phyloP scores from a whole-genome alignment of 805 yeast genomes.

The Candida awuae region DNA sequence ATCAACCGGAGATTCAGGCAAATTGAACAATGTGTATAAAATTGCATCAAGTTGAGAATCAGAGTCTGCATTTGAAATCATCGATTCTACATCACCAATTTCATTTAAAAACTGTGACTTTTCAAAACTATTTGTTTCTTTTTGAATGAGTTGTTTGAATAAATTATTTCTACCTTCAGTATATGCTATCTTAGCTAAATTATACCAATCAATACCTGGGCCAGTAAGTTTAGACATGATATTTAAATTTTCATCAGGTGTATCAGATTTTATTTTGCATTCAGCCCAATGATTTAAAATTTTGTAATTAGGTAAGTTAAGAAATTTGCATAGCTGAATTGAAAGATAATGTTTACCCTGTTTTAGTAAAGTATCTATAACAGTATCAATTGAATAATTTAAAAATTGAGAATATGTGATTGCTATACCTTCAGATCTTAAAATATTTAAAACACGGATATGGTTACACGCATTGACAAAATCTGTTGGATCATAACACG shows the following conservation, averaged over 20 bases:
- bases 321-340: conserved; percentile 48
- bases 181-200: conserved; percentile 56
- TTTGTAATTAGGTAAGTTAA: conserved; percentile 37
- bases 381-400: conserved; percentile 43
- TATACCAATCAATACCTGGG: conserved; percentile 45
- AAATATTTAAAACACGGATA: conserved; percentile 60
- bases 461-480: conserved; percentile 57
- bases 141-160: conserved; percentile 56
- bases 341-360: conserved; percentile 58
- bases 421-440: conserved; percentile 60
- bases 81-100: conserved; percentile 52
- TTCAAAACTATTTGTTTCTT: conserved; percentile 56
- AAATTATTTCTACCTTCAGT: conserved; percentile 74
- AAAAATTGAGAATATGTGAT: conserved; percentile 52
- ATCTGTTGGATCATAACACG: conserved; percentile 46
- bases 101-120: conserved; percentile 59
- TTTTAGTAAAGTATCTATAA: conserved; percentile 50
- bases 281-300: conserved; percentile 80
- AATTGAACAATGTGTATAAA: conserved; percentile 45
- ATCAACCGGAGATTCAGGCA: conserved; percentile 41
- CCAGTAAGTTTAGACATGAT: conserved; percentile 40
- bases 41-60: conserved; percentile 35
- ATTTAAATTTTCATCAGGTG: conserved; percentile 38
- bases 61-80: conserved; percentile 23
- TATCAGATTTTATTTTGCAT: conserved; percentile 43